Evolutionary conservation across 75 land plant genomes (phyloP).

Genomic region (Pinus taeda): DNA sequence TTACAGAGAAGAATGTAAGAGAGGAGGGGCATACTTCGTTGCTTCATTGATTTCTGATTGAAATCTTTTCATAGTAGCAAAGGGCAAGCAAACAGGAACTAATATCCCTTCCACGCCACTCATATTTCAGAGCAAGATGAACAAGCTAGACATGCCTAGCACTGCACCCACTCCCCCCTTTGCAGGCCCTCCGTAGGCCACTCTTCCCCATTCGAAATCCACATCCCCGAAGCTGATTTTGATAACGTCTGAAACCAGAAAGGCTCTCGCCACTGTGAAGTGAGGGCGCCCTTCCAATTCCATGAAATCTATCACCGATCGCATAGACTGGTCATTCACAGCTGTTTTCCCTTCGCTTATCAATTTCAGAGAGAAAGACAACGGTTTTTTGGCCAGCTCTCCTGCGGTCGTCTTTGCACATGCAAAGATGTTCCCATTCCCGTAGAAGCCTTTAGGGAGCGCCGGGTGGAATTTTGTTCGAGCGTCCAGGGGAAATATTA

Average conservation of each 20-base stretch:
- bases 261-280: conserved; percentile 8
- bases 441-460: background rate
- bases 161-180: background rate
- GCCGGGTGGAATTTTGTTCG: too few species aligned
- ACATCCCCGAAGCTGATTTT: conserved; percentile 18
- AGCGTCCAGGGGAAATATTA: too few species aligned
- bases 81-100: too few species aligned
- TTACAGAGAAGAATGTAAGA: too few species aligned
- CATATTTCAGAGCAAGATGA: background rate
- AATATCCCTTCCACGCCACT: too few species aligned
- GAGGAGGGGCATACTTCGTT: too few species aligned
- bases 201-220: conserved; percentile 49
- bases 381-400: conserved; percentile 31
- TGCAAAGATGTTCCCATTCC: conserved; percentile 47
- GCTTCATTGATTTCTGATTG: too few species aligned
- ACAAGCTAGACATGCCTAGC: background rate
- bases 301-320: too few species aligned
- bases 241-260: conserved; percentile 33
- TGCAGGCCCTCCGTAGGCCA: conserved; percentile 11
- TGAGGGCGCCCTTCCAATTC: too few species aligned
- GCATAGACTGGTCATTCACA: too few species aligned
- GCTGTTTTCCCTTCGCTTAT: conserved; percentile 47
- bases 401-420: conserved; percentile 42
- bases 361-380: conserved; percentile 49
- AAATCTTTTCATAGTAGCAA: too few species aligned